These are phyloP conservation scores for Gaeumannomyces tritici DNA, from an alignment of 2,329 filamentous ascomycete species.

Conservation along the genomic window DNA sequence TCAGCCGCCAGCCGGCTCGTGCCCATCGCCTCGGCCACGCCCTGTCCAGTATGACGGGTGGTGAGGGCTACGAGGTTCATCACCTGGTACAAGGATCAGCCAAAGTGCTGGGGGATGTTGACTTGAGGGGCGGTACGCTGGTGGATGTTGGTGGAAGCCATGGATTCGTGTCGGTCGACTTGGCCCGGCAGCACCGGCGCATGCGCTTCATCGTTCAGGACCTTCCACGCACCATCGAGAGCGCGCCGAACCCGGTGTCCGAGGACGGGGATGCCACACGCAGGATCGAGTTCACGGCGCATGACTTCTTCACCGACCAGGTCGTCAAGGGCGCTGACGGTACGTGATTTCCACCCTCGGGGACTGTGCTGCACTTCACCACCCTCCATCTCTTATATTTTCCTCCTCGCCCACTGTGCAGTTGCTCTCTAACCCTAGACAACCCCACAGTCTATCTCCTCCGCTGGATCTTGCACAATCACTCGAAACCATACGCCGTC, in stretches of 20 bases:
- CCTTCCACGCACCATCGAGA: constrained; percentile 35
- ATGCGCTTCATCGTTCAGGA: constrained; percentile 49
- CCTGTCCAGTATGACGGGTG: constrained; percentile 44
- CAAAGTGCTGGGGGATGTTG: constrained; percentile 12
- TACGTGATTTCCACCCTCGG: too few species aligned
- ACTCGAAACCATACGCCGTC: constrained; percentile 42
- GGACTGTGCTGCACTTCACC: background rate
- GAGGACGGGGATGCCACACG: constrained; percentile 25
- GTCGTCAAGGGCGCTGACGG: too few species aligned
- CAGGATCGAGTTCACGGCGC: too few species aligned
- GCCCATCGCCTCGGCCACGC: constrained; percentile 42
- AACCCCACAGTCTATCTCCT: constrained; percentile 38
- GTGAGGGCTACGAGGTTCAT: constrained; percentile 44
- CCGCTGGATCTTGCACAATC: constrained; percentile 53
- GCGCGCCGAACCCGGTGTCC: constrained; percentile 31
- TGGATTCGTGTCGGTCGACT: constrained; percentile 45
- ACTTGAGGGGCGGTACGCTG: constrained; percentile 34
- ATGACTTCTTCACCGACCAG: too few species aligned
- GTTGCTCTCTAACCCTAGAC: too few species aligned
- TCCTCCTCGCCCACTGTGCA: too few species aligned
- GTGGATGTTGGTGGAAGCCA: constrained; percentile 51
- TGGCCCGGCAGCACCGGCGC: constrained; percentile 39
- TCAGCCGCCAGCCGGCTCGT: constrained; percentile 35
- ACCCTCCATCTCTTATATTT: too few species aligned
- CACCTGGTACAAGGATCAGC: constrained; percentile 34